A percentile compares a stretch with the other conserved stretches of the same genome.
Evolutionary conservation across 1,139 yeast genomes (phyloP).

Genomic region (Kluyveromyces marxianus): DNA sequence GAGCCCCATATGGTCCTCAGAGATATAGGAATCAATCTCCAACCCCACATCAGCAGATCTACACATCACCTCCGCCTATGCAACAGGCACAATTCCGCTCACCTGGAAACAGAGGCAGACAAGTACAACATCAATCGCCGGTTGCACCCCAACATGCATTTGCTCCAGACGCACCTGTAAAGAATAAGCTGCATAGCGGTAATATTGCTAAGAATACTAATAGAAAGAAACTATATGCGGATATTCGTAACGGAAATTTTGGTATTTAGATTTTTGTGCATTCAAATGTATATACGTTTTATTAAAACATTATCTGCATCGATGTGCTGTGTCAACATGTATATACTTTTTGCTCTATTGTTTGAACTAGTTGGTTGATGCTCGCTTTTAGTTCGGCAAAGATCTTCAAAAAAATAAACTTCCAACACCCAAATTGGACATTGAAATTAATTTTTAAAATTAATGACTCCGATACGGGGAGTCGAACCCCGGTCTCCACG

Average conservation of each 20-base stretch:
- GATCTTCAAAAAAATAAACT: too few species aligned
- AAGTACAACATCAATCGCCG: not conserved
- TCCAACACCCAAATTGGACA: too few species aligned
- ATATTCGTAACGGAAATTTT: slow-evolving; percentile 29
- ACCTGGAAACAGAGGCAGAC: not conserved
- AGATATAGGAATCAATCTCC: not conserved
- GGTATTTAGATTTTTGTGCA: slow-evolving; percentile 19
- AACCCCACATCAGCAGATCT: not conserved
- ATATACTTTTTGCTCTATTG: too few species aligned
- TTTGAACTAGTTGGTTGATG: too few species aligned
- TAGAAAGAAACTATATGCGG: slow-evolving; percentile 25
- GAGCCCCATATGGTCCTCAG: not conserved
- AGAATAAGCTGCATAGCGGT: slow-evolving; percentile 26
- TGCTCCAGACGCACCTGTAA: slow-evolving; percentile 6
- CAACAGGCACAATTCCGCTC: not conserved
- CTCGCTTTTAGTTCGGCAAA: too few species aligned
- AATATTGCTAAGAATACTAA: slow-evolving; percentile 23
- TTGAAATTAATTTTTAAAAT: not conserved
- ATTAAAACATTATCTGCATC: too few species aligned
- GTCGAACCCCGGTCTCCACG: slow-evolving; percentile 30
- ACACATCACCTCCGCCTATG: slow-evolving; percentile 1
- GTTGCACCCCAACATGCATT: slow-evolving; percentile 2
- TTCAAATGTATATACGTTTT: not conserved
- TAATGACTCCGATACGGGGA: slow-evolving; percentile 24
- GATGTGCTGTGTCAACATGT: too few species aligned